phyloP scores from a whole-genome alignment of 202 grass and related monocot genomes.

The Carex sylvatica region DNA sequence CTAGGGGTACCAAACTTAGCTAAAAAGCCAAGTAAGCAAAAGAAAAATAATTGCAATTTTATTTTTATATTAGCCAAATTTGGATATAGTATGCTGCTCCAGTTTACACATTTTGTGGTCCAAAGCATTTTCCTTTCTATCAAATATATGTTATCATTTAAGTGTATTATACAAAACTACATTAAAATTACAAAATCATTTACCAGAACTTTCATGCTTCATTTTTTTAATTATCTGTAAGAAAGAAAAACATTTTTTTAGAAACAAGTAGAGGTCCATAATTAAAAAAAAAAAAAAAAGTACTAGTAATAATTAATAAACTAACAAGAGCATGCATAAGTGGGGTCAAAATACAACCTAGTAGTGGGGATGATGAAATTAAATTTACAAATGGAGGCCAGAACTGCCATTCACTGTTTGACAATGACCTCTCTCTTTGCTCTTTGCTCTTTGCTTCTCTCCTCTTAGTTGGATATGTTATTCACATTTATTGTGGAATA shows the following conservation, averaged over 20 bases:
- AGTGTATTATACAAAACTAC: neutral
- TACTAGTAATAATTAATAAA: neutral
- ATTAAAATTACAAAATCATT: neutral
- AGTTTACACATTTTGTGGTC: too few relatives aligned
- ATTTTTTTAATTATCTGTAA: neutral
- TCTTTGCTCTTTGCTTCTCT: neutral
- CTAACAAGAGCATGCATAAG: neutral
- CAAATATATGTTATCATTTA: neutral
- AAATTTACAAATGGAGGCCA: conserved; percentile 23
- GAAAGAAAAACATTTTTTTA: neutral
- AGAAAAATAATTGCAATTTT: neutral
- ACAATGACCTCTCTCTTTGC: conserved; percentile 11
- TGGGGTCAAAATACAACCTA: conserved; percentile 1
- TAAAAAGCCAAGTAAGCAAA: neutral
- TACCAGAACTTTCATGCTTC: neutral
- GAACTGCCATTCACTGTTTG: conserved; percentile 29
- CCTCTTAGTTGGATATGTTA: conserved; percentile 11
- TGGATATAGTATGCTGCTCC: neutral
- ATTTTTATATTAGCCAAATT: neutral
- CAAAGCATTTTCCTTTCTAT: neutral
- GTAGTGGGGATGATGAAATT: conserved; percentile 13
- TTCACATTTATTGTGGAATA: conserved; percentile 15
- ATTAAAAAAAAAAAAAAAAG: neutral
- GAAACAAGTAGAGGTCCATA: neutral
- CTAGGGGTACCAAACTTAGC: conserved; percentile 5